phyloP scores from a whole-genome alignment of 176 grass and related monocot species.

The Oryza glaberrima region DNA sequence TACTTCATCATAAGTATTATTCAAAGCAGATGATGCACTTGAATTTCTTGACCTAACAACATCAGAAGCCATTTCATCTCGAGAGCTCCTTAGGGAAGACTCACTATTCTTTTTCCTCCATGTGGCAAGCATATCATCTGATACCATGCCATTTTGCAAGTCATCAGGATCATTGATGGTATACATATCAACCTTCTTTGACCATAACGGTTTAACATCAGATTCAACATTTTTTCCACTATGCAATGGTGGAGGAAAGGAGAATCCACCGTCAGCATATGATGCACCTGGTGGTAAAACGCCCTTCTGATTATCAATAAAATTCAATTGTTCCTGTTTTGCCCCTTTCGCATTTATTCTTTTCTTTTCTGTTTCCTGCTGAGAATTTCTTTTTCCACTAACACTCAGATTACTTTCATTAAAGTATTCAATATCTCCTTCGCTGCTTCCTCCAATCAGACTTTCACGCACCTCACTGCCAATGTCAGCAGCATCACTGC shows the following conservation, averaged over 20 bases:
- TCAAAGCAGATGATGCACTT: slow-evolving; percentile 65
- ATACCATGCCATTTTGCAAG: slow-evolving; percentile 67
- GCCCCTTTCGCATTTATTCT: slow-evolving; percentile 47
- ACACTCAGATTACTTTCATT: slow-evolving; percentile 62
- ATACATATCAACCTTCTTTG: slow-evolving; percentile 61
- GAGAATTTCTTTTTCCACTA: slow-evolving; percentile 63
- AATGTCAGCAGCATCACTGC: slow-evolving; percentile 93
- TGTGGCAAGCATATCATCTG: slow-evolving; percentile 82
- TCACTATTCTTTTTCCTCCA: slow-evolving; percentile 92
- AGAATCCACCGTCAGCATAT: slow-evolving; percentile 65
- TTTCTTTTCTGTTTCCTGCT: slow-evolving; percentile 61
- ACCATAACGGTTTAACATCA: slow-evolving; percentile 67
- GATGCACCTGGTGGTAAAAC: slow-evolving; percentile 48
- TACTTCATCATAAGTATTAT: slow-evolving; percentile 68
- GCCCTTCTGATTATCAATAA: slow-evolving; percentile 46
- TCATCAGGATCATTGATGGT: slow-evolving; percentile 61
- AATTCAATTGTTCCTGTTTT: slow-evolving; percentile 51
- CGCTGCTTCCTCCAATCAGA: slow-evolving; percentile 96
- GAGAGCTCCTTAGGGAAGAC: slow-evolving; percentile 73
- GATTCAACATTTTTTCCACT: slow-evolving; percentile 50
- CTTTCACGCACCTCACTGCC: slow-evolving; percentile 97
- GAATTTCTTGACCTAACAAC: slow-evolving; percentile 81
- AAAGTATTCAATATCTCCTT: slow-evolving; percentile 85
- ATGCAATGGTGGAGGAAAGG: slow-evolving; percentile 75
- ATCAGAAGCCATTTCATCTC: slow-evolving; percentile 76